A percentile compares a stretch with the other conserved stretches of the same genome.
These are phyloP conservation scores for Microbotryomycetes sp. DNA, from an alignment of 1,284 basidiomycete genomes.

Conservation along the genomic window DNA sequence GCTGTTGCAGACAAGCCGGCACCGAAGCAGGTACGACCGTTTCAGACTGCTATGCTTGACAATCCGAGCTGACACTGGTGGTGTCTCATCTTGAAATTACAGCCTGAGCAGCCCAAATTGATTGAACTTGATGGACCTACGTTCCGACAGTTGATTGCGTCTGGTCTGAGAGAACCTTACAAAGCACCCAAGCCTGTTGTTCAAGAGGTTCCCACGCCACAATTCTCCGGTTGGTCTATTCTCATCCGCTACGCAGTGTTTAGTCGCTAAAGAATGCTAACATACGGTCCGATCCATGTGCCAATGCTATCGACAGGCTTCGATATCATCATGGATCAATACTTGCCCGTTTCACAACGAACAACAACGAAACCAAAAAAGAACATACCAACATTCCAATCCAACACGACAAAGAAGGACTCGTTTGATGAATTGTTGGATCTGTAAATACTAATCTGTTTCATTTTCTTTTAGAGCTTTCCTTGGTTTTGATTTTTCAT, in stretches of 20 bases:
- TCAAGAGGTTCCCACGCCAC: not conserved
- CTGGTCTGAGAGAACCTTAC: constrained; percentile 10
- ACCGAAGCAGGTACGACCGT: not conserved
- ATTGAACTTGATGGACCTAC: constrained; percentile 24
- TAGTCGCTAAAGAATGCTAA: not conserved
- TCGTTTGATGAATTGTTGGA: not conserved
- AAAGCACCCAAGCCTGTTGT: constrained; percentile 1
- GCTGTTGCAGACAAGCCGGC: constrained; percentile 13
- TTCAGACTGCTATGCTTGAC: not conserved
- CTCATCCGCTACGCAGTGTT: not conserved
- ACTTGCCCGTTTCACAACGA: constrained; percentile 22
- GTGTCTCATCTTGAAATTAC: not conserved
- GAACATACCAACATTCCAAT: not conserved
- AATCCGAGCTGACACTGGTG: not conserved
- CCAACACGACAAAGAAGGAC: not conserved
- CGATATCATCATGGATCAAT: constrained; percentile 30
- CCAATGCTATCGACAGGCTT: constrained; percentile 12
- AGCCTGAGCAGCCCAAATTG: not conserved
- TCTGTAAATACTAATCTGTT: no score
- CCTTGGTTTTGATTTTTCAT: no score
- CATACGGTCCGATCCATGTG: no score
- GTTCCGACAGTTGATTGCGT: constrained; percentile 21
- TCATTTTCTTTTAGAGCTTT: no score
- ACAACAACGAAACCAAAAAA: not conserved
- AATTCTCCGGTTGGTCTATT: not conserved